These are phyloP conservation scores for Podaxis sp. DNA, from an alignment of 768 basidiomycete species.

Conservation along the genomic window DNA sequence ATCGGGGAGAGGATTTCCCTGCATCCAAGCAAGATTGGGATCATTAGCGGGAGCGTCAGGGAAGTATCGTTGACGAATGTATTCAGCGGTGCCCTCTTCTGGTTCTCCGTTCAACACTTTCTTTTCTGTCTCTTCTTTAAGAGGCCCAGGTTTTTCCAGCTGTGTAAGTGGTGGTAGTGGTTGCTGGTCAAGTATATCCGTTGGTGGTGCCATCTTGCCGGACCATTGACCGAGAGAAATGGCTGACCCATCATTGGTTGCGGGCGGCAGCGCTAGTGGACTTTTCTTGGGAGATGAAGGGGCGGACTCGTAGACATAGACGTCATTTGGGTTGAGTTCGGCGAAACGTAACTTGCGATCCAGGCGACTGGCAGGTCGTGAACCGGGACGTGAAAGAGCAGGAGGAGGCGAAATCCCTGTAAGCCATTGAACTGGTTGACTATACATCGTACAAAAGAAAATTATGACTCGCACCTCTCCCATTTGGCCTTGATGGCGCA, in stretches of 20 bases:
- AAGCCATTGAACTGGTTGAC: constrained; percentile 1
- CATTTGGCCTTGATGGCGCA: constrained; percentile 1
- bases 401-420: constrained; percentile 38
- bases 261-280: constrained; percentile 57
- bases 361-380: constrained; percentile 60
- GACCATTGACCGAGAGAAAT: constrained; percentile 42
- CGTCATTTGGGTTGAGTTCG: constrained; percentile 69
- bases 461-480: constrained; percentile 12
- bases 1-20: constrained; percentile 28
- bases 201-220: constrained; percentile 25
- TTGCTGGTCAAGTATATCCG: not conserved
- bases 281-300: constrained; percentile 72
- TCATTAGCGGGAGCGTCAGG: constrained; percentile 67
- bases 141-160: not conserved
- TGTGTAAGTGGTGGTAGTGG: not conserved
- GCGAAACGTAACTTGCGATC: constrained; percentile 72
- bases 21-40: constrained; percentile 82
- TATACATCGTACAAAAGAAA: not conserved
- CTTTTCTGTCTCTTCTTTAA: not conserved
- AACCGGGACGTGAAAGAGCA: constrained; percentile 45
- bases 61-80: constrained; percentile 83
- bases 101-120: constrained; percentile 19
- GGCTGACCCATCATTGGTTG: constrained; percentile 35
- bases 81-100: constrained; percentile 77
- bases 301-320: constrained; percentile 81